phyloP scores from a whole-genome alignment of 352 stramenopile species.

The Blastocystis sp. region DNA sequence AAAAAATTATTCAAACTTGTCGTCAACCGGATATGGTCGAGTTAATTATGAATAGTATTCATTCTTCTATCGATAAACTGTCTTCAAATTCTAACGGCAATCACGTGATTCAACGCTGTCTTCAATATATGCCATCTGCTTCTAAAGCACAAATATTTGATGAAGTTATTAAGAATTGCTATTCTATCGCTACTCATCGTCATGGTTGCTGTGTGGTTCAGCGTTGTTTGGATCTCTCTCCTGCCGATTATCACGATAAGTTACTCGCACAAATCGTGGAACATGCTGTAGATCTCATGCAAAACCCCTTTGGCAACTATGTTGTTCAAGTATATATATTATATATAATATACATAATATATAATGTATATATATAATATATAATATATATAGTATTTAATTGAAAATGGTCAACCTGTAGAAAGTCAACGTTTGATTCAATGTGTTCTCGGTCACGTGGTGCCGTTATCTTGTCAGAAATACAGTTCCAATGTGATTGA shows the following conservation, averaged over 20 bases:
- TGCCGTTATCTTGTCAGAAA: constrained; percentile 84
- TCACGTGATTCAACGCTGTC: constrained; percentile 82
- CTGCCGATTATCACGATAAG: constrained; percentile 63
- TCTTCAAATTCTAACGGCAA: constrained; percentile 92
- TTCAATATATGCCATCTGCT: constrained; percentile 73
- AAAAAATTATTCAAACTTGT: constrained; percentile 89
- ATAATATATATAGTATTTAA: constrained; percentile 54
- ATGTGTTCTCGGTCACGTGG: constrained; percentile 60
- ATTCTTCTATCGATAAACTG: constrained; percentile 70
- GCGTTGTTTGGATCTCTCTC: constrained; percentile 70
- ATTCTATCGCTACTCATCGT: constrained; percentile 75
- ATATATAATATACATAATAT: too few relatives aligned
- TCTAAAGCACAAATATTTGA: constrained; percentile 89
- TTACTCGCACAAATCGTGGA: constrained; percentile 76
- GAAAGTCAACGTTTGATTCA: constrained; percentile 35
- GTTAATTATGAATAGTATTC: constrained; percentile 73
- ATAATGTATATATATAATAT: background rate
- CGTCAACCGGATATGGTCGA: constrained; percentile 54
- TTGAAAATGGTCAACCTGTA: constrained; percentile 46
- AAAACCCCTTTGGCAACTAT: constrained; percentile 70
- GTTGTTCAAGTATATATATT: constrained; percentile 50
- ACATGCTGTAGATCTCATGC: constrained; percentile 81
- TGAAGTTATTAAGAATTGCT: constrained; percentile 71
- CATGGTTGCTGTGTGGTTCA: constrained; percentile 89
- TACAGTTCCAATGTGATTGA: constrained; percentile 97